Percentiles rank a stretch among this genome's conserved stretches.
Evolutionary conservation across 2,329 filamentous ascomycete species (phyloP).

Genomic region (Monosporascus sp.): DNA sequence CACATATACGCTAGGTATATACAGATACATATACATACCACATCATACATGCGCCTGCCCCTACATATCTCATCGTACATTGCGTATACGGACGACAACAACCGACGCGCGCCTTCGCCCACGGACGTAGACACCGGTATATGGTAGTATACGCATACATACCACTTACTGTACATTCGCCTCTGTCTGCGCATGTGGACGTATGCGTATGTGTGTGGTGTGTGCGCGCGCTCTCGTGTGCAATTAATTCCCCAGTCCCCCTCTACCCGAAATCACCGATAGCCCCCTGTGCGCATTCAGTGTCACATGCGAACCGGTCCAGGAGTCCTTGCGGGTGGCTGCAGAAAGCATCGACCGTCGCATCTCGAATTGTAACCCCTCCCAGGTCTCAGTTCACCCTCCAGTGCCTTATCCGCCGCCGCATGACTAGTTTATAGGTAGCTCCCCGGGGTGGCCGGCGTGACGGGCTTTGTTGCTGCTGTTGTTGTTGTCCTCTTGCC

Average conservation of each 20-base stretch:
- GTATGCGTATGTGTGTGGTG: neutral
- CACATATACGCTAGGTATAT: too few relatives aligned
- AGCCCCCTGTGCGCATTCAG: slow-evolving; percentile 17
- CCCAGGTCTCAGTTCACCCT: slow-evolving; percentile 26
- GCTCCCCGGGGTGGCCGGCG: slow-evolving; percentile 11
- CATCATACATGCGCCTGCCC: neutral
- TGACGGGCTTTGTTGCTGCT: slow-evolving; percentile 17
- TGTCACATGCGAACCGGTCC: slow-evolving; percentile 30
- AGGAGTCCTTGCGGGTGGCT: slow-evolving; percentile 28
- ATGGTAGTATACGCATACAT: neutral
- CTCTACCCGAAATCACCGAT: slow-evolving; percentile 22
- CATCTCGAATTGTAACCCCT: slow-evolving; percentile 12
- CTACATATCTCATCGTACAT: neutral
- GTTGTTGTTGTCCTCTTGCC: slow-evolving; percentile 13
- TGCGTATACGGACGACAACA: neutral
- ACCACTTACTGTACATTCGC: neutral
- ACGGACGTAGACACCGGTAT: neutral
- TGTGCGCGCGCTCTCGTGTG: neutral
- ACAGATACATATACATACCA: neutral
- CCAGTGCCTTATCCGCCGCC: slow-evolving; percentile 31
- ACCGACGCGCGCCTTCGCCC: neutral
- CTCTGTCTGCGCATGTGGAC: neutral
- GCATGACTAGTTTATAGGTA: slow-evolving; percentile 28
- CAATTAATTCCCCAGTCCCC: neutral
- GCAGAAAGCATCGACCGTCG: slow-evolving; percentile 30